Evolutionary conservation across 768 basidiomycete species (phyloP).

Genomic region (Leccinum variicolor): DNA sequence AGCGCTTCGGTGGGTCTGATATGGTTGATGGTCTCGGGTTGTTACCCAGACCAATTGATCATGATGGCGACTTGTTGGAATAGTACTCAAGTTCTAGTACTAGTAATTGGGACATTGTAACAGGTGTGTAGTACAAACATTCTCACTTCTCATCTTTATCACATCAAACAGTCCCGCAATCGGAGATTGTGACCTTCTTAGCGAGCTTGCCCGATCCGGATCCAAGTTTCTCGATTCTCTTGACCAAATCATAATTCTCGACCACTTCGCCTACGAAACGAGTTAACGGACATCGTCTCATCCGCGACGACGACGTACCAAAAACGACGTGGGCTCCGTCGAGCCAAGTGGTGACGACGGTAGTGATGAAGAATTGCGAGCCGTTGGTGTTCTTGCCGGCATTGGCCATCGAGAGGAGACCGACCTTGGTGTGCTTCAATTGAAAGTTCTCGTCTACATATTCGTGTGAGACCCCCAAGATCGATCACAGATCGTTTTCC

Average conservation of each 20-base stretch:
- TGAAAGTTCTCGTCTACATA: conserved; percentile 79
- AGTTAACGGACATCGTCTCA: not conserved
- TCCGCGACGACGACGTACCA: conserved; percentile 1
- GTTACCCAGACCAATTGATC: not conserved
- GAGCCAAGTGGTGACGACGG: conserved; percentile 48
- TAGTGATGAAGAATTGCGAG: conserved; percentile 91
- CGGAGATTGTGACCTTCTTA: not conserved
- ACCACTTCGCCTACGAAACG: conserved; percentile 8
- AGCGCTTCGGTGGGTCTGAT: not conserved
- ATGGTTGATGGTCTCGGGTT: not conserved
- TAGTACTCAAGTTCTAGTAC: not conserved
- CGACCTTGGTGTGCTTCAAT: conserved; percentile 67
- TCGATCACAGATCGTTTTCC: not conserved
- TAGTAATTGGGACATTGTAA: not conserved
- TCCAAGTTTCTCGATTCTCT: not conserved
- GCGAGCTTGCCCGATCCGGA: not conserved
- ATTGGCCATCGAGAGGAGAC: conserved; percentile 78
- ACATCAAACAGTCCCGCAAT: not conserved
- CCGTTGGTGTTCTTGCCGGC: conserved; percentile 82
- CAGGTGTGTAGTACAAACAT: not conserved
- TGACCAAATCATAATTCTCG: not conserved
- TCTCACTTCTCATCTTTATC: not conserved
- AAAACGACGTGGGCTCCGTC: conserved; percentile 16
- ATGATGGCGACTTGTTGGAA: not conserved
- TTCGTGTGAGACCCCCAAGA: conserved; percentile 9